Evolutionary conservation across 2,329 filamentous ascomycete species (phyloP).

Genomic region (Dothideomycetes sp.): DNA sequence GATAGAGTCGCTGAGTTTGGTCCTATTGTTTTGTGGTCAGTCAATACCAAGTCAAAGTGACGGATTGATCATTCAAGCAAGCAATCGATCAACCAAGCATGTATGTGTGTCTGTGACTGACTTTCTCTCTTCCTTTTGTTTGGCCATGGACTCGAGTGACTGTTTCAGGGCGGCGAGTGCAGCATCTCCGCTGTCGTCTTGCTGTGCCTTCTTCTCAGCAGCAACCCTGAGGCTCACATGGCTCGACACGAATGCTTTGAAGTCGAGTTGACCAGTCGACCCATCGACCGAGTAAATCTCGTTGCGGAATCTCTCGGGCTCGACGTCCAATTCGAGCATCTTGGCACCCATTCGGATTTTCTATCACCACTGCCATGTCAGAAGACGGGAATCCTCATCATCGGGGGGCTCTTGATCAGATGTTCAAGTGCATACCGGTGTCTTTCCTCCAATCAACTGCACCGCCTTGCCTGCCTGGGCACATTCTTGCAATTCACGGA

Average conservation of each 20-base stretch:
- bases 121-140: constrained; percentile 53
- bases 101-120: constrained; percentile 27
- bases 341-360: constrained; percentile 50
- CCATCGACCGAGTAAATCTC: constrained; percentile 46
- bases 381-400: constrained; percentile 2
- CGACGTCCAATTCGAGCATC: constrained; percentile 45
- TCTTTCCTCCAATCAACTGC: constrained; percentile 26
- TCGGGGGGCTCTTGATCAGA: constrained; percentile 6
- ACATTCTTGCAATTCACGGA: constrained; percentile 27
- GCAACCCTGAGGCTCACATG: constrained; percentile 33
- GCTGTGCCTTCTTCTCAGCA: constrained; percentile 44
- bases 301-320: constrained; percentile 44
- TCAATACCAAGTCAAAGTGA: no score
- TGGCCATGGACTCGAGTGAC: constrained; percentile 49
- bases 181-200: constrained; percentile 48
- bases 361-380: no score
- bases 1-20: constrained; percentile 27
- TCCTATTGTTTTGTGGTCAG: no score
- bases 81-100: constrained; percentile 27
- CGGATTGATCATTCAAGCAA: no score
- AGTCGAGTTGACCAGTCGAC: constrained; percentile 41
- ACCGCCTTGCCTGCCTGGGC: constrained; percentile 21
- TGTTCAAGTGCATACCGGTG: constrained; percentile 23
- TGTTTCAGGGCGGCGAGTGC: constrained; percentile 51
- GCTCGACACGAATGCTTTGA: constrained; percentile 49